Percentiles rank a stretch among this genome's conserved stretches.
phyloP scores from a whole-genome alignment of 2,329 filamentous ascomycete species.

The Fusarium dlaminii region DNA sequence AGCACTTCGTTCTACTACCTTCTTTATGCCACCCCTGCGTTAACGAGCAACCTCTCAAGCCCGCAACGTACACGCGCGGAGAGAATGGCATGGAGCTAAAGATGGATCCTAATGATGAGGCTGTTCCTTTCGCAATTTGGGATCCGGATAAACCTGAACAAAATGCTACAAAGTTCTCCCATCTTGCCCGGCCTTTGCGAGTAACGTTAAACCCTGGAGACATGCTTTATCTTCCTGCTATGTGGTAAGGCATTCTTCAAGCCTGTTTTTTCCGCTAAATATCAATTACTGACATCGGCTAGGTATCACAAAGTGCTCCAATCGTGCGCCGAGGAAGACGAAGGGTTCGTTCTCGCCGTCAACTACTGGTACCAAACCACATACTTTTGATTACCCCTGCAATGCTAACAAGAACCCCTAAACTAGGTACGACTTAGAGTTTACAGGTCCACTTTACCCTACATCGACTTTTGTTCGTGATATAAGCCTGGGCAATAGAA shows the following conservation, averaged over 20 bases:
- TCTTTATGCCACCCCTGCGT: constrained; percentile 75
- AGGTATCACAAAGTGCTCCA: constrained; percentile 86
- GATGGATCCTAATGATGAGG: constrained; percentile 47
- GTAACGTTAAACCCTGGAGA: constrained; percentile 78
- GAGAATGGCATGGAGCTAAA: constrained; percentile 43
- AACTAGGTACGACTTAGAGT: constrained; percentile 81
- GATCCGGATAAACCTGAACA: constrained; percentile 70
- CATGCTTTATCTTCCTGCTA: constrained; percentile 82
- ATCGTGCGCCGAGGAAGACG: constrained; percentile 70
- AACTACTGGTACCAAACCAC: constrained; percentile 76
- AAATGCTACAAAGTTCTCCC: constrained; percentile 66
- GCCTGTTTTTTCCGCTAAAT: fast-evolving
- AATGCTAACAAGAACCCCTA: constrained; percentile 2
- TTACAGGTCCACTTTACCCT: constrained; percentile 74
- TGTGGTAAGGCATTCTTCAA: constrained; percentile 67
- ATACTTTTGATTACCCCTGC: not conserved
- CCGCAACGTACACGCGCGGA: constrained; percentile 66
- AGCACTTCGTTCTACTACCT: constrained; percentile 80
- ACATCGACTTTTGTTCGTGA: constrained; percentile 64
- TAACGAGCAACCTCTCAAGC: constrained; percentile 66
- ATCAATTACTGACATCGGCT: not conserved
- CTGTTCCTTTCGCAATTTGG: constrained; percentile 77
- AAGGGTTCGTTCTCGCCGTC: constrained; percentile 79
- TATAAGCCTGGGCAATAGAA: constrained; percentile 39
- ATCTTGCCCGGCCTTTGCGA: constrained; percentile 67